Conservation (phyloP, 371 early-diverging fungal genomes). For the Blastocladiella emersonii region DNA sequence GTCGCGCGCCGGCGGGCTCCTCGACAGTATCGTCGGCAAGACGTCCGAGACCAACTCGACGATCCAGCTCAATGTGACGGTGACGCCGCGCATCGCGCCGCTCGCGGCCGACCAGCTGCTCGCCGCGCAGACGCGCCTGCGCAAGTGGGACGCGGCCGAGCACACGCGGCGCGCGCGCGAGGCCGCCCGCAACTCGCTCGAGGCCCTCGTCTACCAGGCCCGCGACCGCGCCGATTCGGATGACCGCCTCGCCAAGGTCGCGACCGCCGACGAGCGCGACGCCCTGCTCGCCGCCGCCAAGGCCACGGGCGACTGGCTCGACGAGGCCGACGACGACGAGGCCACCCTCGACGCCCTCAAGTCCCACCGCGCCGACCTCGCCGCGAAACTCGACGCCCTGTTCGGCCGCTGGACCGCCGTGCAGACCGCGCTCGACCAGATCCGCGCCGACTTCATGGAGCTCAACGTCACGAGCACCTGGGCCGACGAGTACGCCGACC, state of each 20-base stretch:
- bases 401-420: constrained; percentile 3
- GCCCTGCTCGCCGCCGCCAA: constrained; percentile 38
- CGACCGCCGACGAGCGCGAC: constrained; percentile 56
- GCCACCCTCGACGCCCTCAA: constrained; percentile 10
- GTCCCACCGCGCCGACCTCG: background rate
- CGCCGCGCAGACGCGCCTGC: constrained; percentile 9
- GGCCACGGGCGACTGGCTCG: constrained; percentile 72
- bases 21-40: background rate
- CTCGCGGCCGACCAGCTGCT: background rate
- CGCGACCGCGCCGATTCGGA: constrained; percentile 69
- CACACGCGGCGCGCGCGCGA: constrained; percentile 51
- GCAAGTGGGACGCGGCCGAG: constrained; percentile 31
- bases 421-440: background rate
- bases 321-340: constrained; percentile 55
- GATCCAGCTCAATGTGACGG: constrained; percentile 17
- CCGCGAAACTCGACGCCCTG: background rate
- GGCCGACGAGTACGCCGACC: background rate
- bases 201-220: constrained; percentile 72
- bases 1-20: constrained; percentile 3
- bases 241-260: constrained; percentile 31
- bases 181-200: constrained; percentile 75
- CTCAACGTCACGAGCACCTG: background rate
- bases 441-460: background rate
- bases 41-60: constrained; percentile 10
- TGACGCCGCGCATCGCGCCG: constrained; percentile 10